Percentiles rank a stretch among this genome's conserved stretches.
Evolutionary conservation across 495 filamentous ascomycete genomes (phyloP).

Genomic region (Pseudotulostoma volvatum): DNA sequence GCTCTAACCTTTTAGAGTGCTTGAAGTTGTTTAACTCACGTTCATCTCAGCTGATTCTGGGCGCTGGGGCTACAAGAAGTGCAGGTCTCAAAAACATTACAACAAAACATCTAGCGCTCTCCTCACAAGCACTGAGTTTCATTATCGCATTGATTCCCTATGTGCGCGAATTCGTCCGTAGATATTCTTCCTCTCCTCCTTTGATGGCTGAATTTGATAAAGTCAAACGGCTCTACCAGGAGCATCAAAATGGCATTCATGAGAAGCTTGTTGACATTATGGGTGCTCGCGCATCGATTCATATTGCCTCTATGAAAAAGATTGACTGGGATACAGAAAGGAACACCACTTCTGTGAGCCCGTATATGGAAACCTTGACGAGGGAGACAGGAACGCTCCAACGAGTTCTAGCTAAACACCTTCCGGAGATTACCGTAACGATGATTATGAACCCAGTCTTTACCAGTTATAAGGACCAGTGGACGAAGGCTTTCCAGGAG

Average conservation of each 20-base stretch:
- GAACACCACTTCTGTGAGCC: slow-evolving; percentile 29
- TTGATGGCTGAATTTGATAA: slow-evolving; percentile 87
- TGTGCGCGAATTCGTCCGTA: slow-evolving; percentile 75
- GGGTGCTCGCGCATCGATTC: slow-evolving; percentile 55
- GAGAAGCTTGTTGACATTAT: slow-evolving; percentile 96
- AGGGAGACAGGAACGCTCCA: slow-evolving; percentile 83
- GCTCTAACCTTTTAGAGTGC: slow-evolving; percentile 52
- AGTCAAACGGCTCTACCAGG: slow-evolving; percentile 71
- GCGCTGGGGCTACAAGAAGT: slow-evolving; percentile 78
- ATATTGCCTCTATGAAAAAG: slow-evolving; percentile 58
- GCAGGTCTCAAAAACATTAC: slow-evolving; percentile 93
- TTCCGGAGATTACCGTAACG: slow-evolving; percentile 58
- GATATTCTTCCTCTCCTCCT: slow-evolving; percentile 48
- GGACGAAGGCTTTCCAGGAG: slow-evolving; percentile 57
- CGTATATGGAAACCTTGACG: slow-evolving; percentile 81
- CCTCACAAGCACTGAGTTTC: slow-evolving; percentile 79
- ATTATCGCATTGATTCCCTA: slow-evolving; percentile 78
- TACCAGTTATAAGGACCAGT: slow-evolving; percentile 67
- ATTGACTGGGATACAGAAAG: slow-evolving; percentile 52
- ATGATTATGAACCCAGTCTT: slow-evolving; percentile 91
- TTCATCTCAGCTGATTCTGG: slow-evolving; percentile 83
- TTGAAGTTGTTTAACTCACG: slow-evolving; percentile 87
- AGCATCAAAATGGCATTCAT: slow-evolving; percentile 85
- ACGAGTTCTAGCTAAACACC: slow-evolving; percentile 69
- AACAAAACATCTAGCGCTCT: slow-evolving; percentile 84